A percentile compares a stretch with the other conserved stretches of the same genome.
Evolutionary conservation across 1,284 basidiomycete species (phyloP).

Genomic region (Leccinum griseonigrum): DNA sequence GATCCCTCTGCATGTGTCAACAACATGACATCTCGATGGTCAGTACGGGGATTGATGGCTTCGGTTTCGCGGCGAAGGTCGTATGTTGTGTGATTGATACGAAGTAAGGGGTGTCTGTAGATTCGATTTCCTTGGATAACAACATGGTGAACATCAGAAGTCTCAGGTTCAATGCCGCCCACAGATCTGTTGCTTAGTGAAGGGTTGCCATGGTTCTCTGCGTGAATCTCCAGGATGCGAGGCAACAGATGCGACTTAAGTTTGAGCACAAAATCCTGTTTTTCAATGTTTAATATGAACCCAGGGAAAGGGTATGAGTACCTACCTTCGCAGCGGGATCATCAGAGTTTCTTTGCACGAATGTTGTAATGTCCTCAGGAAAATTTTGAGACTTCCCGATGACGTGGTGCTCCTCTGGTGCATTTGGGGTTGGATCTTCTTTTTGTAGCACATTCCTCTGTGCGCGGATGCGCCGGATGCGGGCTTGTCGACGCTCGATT

Average conservation of each 20-base stretch:
- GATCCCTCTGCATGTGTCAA: not conserved
- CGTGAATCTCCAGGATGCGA: not conserved
- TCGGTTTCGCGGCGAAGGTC: not conserved
- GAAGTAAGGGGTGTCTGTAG: not conserved
- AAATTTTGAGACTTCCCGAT: conserved; percentile 17
- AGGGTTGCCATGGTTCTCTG: not conserved
- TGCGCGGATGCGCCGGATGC: conserved; percentile 1
- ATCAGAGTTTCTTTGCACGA: conserved; percentile 3
- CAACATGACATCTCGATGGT: not conserved
- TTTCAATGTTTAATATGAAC: not conserved
- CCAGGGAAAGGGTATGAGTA: not conserved
- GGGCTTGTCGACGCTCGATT: conserved; percentile 6
- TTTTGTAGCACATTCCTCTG: not conserved
- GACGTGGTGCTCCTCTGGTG: conserved; percentile 10
- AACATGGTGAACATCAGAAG: not conserved
- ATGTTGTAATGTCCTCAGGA: conserved; percentile 13
- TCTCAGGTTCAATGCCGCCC: not conserved
- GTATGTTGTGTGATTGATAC: not conserved
- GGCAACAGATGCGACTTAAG: not conserved
- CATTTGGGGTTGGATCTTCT: not conserved
- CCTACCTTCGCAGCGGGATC: not conserved
- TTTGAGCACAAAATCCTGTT: not conserved
- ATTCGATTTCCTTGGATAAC: not conserved
- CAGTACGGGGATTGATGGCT: not conserved
- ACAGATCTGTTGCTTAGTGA: not conserved